phyloP scores from a whole-genome alignment of 2,329 filamentous ascomycete species.

The Chaetomium sp. region DNA sequence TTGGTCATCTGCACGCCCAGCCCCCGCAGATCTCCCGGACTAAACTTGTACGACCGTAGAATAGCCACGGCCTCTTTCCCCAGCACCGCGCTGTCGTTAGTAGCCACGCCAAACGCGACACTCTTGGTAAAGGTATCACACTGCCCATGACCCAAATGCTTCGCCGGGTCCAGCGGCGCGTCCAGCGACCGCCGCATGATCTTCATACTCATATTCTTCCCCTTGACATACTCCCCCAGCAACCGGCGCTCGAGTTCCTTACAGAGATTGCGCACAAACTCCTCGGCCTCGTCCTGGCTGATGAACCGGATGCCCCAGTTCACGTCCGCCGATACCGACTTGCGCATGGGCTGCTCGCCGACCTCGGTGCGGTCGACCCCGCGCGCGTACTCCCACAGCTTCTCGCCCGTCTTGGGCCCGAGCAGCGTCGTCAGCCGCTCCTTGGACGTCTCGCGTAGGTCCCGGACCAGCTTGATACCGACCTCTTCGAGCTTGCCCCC shows the following conservation, averaged over 20 bases:
- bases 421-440: slow-evolving; percentile 67
- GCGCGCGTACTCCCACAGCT: slow-evolving; percentile 80
- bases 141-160: slow-evolving; percentile 90
- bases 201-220: slow-evolving; percentile 84
- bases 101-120: slow-evolving; percentile 72
- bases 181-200: slow-evolving; percentile 84
- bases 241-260: slow-evolving; percentile 77
- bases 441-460: slow-evolving; percentile 69
- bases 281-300: slow-evolving; percentile 84
- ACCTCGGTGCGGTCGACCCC: slow-evolving; percentile 84
- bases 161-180: slow-evolving; percentile 83
- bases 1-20: slow-evolving; percentile 92
- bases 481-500: slow-evolving; percentile 82
- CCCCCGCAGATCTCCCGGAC: slow-evolving; percentile 86
- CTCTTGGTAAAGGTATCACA: slow-evolving; percentile 95
- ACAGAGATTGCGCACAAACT: slow-evolving; percentile 80
- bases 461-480: slow-evolving; percentile 73
- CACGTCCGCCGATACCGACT: slow-evolving; percentile 94
- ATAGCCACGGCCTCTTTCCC: slow-evolving; percentile 81
- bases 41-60: slow-evolving; percentile 73
- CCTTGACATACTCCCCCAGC: slow-evolving; percentile 76
- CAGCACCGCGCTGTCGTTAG: slow-evolving; percentile 64
- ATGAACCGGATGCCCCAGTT: slow-evolving; percentile 98
- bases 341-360: slow-evolving; percentile 76
- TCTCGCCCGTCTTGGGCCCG: slow-evolving; percentile 89